These are phyloP conservation scores for carrot (Daucus carota) DNA, from an alignment of 129 eudicot genomes.

Conservation along the genomic window DH1_v3.0 NC_030386.2:2931001-2931500, in stretches of 20 bases:
- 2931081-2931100: slow-evolving; percentile 73
- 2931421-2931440: neutral
- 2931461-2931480: neutral
- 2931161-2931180: slow-evolving; percentile 93
- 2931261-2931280: slow-evolving; percentile 83
- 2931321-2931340: no score
- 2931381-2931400: neutral
- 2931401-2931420: neutral
- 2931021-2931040: neutral
- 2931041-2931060: neutral
- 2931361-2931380: neutral
- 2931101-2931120: slow-evolving; percentile 64
- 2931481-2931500: neutral
- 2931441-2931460: neutral
- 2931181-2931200: slow-evolving; percentile 92
- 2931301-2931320: neutral
- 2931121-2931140: slow-evolving; percentile 75
- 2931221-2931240: slow-evolving; percentile 75
- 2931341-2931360: neutral
- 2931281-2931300: slow-evolving; percentile 44
- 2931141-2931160: slow-evolving; percentile 91
- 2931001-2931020: slow-evolving; percentile 3
- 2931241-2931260: slow-evolving; percentile 98
- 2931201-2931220: slow-evolving; percentile 56
- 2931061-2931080: slow-evolving; percentile 38